phyloP scores from a whole-genome alignment of 1,284 basidiomycete genomes.

The Cronartium quercuum region DNA sequence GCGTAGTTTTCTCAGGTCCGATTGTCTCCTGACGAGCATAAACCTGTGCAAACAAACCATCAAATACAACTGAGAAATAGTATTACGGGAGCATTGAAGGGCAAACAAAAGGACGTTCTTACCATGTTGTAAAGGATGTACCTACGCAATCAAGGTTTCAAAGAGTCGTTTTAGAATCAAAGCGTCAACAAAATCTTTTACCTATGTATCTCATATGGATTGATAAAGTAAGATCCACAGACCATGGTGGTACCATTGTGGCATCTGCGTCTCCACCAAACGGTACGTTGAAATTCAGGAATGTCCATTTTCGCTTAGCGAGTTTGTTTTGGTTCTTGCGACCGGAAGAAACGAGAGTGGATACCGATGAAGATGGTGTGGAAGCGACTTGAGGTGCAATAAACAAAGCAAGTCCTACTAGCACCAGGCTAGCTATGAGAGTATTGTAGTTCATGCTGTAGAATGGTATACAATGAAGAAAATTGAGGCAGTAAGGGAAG shows the following conservation, averaged over 20 bases:
- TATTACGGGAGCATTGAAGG: not conserved
- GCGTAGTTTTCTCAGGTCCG: not conserved
- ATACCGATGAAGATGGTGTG: not conserved
- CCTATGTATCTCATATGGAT: too few species aligned
- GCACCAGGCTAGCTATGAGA: not conserved
- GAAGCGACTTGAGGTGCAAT: not conserved
- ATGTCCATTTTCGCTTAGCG: not conserved
- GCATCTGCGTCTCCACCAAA: not conserved
- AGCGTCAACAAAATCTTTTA: too few species aligned
- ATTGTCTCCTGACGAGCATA: not conserved
- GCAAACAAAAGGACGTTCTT: not conserved
- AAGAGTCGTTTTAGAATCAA: too few species aligned
- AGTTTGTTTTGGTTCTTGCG: not conserved
- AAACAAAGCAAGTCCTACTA: not conserved
- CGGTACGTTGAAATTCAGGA: not conserved
- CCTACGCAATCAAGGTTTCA: too few species aligned
- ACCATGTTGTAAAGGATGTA: not conserved
- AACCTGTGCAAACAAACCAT: not conserved
- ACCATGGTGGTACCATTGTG: not conserved
- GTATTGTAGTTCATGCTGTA: not conserved
- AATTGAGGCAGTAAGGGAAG: not conserved
- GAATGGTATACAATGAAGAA: not conserved
- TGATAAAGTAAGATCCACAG: too few species aligned
- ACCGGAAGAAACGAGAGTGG: not conserved
- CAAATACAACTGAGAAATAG: not conserved